Base-by-base conservation (phyloP, 768 basidiomycete genomes). In the Calvatia gigantea region DNA sequence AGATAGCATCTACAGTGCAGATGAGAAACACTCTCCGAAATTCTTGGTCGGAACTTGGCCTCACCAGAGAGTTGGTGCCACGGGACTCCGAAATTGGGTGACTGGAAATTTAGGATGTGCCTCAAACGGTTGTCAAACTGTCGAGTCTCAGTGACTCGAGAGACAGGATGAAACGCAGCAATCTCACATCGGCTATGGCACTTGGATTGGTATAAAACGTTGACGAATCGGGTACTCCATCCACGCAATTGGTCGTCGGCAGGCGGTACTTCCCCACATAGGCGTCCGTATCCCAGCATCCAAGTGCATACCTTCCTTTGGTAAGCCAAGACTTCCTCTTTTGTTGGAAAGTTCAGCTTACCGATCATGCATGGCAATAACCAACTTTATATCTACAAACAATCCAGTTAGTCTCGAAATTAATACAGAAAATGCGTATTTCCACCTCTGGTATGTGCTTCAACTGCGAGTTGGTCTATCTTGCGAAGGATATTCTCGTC, bases 321-420 rank as follows among this genome's bases (percentile, higher is more conserved):
- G 27, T 38, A 19, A 44, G 21, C 21, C 38, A 15, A 48, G 11
- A 21, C 29, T 6, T 9, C n/a, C 1, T 7, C 21, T 15, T 23
- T 25, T 19, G 15, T 23, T 29, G 19, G 2, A 8, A 27, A 53
- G 29, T 12, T 17, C 6, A 31, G 35, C 46, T 53, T 28, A 41
- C 58, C 65, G 54, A 39, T 66, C 64, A 28, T 66, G 65, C 65
- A 66, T 66, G 6, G 65, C 64, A 35, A 66, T 62, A n/a, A 66
- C 54, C 31, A 66, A 48, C 53, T 66, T 66, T 37, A 66, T 66
- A 55, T 65, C 65, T 66, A 25, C 19, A 17, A 23, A 29, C 25
- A n/a, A 12, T 28, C 15, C 43, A 44, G 38, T 6, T 7, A 41
- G 1, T 21, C 4, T n/a, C 4, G 17, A 14, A 6, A 17, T 27